Base-by-base conservation (phyloP, 2,329 filamentous ascomycete genomes). In the Cercospora nicotianae region DNA sequence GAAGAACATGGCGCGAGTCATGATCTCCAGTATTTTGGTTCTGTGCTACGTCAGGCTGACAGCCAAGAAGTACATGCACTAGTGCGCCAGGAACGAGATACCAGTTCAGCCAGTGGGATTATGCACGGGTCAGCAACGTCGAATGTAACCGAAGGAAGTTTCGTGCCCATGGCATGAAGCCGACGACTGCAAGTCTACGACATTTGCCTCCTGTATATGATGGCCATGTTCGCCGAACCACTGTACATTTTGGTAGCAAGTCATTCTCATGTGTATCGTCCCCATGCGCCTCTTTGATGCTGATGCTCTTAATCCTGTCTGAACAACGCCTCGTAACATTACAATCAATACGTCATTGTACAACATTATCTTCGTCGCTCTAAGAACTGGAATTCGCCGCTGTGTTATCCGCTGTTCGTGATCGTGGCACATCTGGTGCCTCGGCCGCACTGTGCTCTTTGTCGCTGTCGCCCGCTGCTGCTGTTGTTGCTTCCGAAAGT, bases 401-500 rank as follows among this genome's bases (percentile, higher is more conserved):
- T 20, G 30, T 33, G 16, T 59, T 28, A 12, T 31, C 51, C 42
- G 23, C 16, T 20, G 42, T 53, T 20, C 42, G 60, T 31, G 28
- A 8, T 51, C 60, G 60, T 39, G 39, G 42, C 60, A 53, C 28
- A 33, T 53, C 60, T 20, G 39, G 23, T 53, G 42, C 60, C 9
- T 55, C 60, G 8, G 45, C 28, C 16, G 61, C 30, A 20, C 61
- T 57, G n/a, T 33, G 20, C 20, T 64, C 61, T 18, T 57, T n/a
- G 5, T 64, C 62, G 26, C 51, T 64, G 51, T 64, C 62, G 20
- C 62, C 36, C 9, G 23, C 62, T 39, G 23, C 51, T 58, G 48
- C 51, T 28, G 62, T 36, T n/a, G 51, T 63, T 5, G 42, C 28
- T 3, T 63, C 26, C 0, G 42, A 63, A 31, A 63, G 39, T 33